A percentile compares a stretch with the other conserved stretches of the same genome.
These are phyloP conservation scores for Trematosphaeria pertusa DNA, from an alignment of 2,329 filamentous ascomycete genomes.

Conservation along the genomic window DNA sequence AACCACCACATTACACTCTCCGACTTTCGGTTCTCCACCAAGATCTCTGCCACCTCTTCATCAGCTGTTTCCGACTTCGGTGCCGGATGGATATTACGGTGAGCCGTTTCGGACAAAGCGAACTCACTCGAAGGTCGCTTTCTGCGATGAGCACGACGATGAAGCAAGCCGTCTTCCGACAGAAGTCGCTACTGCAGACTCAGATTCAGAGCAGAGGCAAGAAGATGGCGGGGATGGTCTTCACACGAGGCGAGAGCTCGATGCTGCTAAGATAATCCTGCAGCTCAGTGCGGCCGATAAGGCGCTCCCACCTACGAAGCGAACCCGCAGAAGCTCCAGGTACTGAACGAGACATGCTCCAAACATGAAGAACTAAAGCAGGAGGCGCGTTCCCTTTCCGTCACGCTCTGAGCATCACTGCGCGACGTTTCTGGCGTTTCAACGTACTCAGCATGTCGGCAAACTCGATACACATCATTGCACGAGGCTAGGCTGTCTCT, in stretches of 20 bases:
- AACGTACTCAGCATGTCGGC: slow-evolving; percentile 19
- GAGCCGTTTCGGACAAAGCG: slow-evolving; percentile 32
- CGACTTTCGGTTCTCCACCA: slow-evolving; percentile 19
- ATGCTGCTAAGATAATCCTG: slow-evolving; percentile 47
- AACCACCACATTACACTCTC: too few relatives aligned
- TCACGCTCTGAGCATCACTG: slow-evolving; percentile 6
- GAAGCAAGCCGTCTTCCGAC: too few relatives aligned
- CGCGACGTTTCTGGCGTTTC: slow-evolving; percentile 7
- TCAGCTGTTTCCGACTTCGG: slow-evolving; percentile 20
- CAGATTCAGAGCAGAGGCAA: slow-evolving; percentile 7
- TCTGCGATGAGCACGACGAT: slow-evolving; percentile 6
- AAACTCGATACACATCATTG: slow-evolving; percentile 16
- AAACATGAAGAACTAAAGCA: neutral
- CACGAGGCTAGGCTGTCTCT: slow-evolving; percentile 9
- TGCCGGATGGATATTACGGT: slow-evolving; percentile 7
- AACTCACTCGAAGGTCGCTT: slow-evolving; percentile 32
- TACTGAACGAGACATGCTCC: slow-evolving; percentile 13
- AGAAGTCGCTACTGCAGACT: slow-evolving; percentile 10
- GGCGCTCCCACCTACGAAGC: slow-evolving; percentile 32
- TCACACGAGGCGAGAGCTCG: slow-evolving; percentile 31
- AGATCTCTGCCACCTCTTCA: slow-evolving; percentile 6
- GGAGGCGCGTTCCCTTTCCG: slow-evolving; percentile 16
- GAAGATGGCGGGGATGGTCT: slow-evolving; percentile 10
- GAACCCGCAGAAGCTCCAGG: slow-evolving; percentile 37
- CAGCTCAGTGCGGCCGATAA: slow-evolving; percentile 35